Evolutionary conservation across 2,329 filamentous ascomycete genomes (phyloP), one percentile per base, ranked within the genome.

Genomic region (Kalaharituber pfeilii): DNA sequence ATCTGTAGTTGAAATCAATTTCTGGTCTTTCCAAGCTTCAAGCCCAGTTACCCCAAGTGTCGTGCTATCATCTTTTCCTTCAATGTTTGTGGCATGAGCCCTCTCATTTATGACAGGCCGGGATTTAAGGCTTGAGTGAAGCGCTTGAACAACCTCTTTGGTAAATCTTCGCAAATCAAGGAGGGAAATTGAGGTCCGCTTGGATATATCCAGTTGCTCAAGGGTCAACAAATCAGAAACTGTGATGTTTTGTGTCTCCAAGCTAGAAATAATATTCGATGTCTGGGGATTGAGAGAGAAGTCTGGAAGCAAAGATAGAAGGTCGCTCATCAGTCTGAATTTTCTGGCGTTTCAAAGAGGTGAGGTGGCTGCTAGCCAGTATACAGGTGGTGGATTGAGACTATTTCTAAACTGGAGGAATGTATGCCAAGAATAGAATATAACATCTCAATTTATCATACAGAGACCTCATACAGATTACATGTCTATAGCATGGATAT

Each of bases 201-300:
- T 91, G 55, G 86, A 86, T 60, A 96, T 78, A 65, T 94, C 84
- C 57, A 81, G 74, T 3, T 81, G 76, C 65, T 94, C 85, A 58
- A 93, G 80, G 2, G 85, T 85, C 63, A 98, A 75, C 50, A 98
- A 76, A 67, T 98, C 91, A 62, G 79, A 80, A 28, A 84, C 84
- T 25, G 84, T 84, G 66, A 98, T 73, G 51, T 75, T 73, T 63
- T 84, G 79, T 66, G 78, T 79, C 70, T 96, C 89, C 53, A 96
- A 77, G 22, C 80, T 79, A 2, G 85, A 81, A 28, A 95, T 70
- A 49, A 95, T 79, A 64, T 83, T 79, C 42, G 80, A 74, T 70
- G 84, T 89, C 58, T 76, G 75, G 65, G 77, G 74, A 60, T 77
- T 75, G 33, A 53, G 49, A 57, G 82, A 77, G 66, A 95, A 93